These are phyloP conservation scores for Grosmannia huntii DNA, from an alignment of 2,329 filamentous ascomycete species.

Conservation along the genomic window DNA sequence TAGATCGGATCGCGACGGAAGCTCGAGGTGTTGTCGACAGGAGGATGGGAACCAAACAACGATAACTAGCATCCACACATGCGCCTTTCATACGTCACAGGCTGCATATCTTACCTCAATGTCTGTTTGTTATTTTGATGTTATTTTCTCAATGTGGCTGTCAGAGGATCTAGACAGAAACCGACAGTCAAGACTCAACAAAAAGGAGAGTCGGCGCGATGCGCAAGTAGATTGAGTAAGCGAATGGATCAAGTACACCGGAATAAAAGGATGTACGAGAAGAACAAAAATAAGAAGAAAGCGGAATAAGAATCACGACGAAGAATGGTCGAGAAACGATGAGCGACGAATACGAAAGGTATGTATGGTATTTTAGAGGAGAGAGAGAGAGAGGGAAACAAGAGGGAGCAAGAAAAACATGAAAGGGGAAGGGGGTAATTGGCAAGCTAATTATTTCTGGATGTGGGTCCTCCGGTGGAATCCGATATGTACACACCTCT, in stretches of 20 bases:
- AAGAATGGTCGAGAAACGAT: constrained; percentile 8
- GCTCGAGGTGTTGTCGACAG: no score
- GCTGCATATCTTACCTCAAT: not conserved
- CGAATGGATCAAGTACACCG: constrained; percentile 1
- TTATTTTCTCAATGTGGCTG: not conserved
- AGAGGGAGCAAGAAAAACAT: constrained; percentile 3
- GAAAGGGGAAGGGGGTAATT: constrained; percentile 8
- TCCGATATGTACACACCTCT: not conserved
- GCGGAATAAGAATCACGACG: constrained; percentile 5
- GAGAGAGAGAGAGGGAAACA: constrained; percentile 1
- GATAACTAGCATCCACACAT: no score
- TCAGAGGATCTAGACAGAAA: not conserved
- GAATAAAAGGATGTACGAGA: not conserved
- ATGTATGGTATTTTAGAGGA: not conserved
- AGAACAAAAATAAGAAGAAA: constrained; percentile 1
- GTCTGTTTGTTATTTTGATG: not conserved
- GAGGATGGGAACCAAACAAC: no score
- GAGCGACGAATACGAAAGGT: constrained; percentile 10
- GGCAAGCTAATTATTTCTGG: constrained; percentile 4
- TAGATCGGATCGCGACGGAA: no score
- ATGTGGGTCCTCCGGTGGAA: not conserved
- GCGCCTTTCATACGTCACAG: no score
- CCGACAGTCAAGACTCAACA: not conserved
- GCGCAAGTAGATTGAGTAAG: not conserved
- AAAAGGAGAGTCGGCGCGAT: not conserved